Percentiles rank a stretch among this genome's conserved stretches.
Evolutionary conservation across 2,329 filamentous ascomycete species (phyloP).

Genomic region (Sarocladiaceae sp.): DNA sequence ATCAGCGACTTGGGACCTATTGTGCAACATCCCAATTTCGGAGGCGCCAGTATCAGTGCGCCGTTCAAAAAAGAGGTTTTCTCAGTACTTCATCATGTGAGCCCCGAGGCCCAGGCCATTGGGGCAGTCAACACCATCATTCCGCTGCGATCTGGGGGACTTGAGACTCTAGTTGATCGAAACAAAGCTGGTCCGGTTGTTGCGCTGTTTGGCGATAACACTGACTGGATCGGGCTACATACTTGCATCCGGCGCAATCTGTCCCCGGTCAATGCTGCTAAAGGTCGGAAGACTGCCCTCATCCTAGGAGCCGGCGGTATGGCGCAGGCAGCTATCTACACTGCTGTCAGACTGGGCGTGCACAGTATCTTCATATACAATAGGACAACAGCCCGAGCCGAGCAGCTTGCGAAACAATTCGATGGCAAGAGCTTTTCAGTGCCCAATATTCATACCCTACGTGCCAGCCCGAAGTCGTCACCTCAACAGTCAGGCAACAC

Average conservation of each 20-base stretch:
- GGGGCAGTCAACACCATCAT: constrained; percentile 63
- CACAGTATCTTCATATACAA: constrained; percentile 57
- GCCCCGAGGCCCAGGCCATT: constrained; percentile 57
- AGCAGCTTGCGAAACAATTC: constrained; percentile 37
- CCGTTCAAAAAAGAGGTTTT: constrained; percentile 61
- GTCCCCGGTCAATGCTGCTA: constrained; percentile 51
- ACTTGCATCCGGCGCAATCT: constrained; percentile 56
- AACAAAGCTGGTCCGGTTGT: constrained; percentile 51
- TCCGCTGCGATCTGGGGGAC: constrained; percentile 44
- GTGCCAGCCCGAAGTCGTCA: constrained; percentile 1
- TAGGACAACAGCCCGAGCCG: constrained; percentile 46
- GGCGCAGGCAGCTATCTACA: constrained; percentile 48
- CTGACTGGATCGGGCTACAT: constrained; percentile 62
- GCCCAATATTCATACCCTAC: constrained; percentile 11
- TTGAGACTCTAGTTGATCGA: constrained; percentile 30
- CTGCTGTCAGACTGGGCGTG: constrained; percentile 55
- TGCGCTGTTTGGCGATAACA: constrained; percentile 61
- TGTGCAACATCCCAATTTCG: constrained; percentile 52
- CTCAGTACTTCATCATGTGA: constrained; percentile 52
- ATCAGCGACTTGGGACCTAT: constrained; percentile 49
- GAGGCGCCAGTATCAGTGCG: constrained; percentile 55
- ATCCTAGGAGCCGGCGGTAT: constrained; percentile 43
- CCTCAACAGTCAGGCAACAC: constrained; percentile 1
- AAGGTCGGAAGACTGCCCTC: constrained; percentile 29
- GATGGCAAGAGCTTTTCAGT: constrained; percentile 15